Base-by-base conservation (phyloP, 345 rosid genomes). In the Brassica incana region DNA sequence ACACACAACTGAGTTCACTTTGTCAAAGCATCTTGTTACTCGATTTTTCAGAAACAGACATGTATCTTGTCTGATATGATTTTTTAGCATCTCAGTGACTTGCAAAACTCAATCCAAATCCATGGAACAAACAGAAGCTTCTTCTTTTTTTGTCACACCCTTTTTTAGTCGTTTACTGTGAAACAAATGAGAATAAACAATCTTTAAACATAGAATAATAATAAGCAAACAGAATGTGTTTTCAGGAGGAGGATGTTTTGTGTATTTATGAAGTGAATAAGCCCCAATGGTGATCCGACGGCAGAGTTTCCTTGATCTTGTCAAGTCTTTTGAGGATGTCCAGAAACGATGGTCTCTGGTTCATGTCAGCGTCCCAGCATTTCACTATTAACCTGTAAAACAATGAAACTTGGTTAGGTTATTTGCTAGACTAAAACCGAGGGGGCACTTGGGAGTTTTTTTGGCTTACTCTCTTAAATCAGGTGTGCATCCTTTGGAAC, bases 331-430 rank as follows among this genome's bases (percentile, higher is more conserved):
- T 92, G 76, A 95, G 94, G 50, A 95, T 92, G 30, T 95, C 99
- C 86, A 95, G 79, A 88, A 95, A 95, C 16, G 98, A 77, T 23
- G 96, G 99, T 81, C 98, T 91, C 78, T 61, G 86, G 82, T 85
- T 93, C 98, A 90, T 90, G 85, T 93, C 98, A 9, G 92, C 82
- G 0, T 88, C 88, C 98, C 99, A 95, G 83, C 97, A 95, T 59
- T 73, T 88, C 70, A 85, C 96, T 1, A 94, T 93, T 73, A 95
- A 84, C 7, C 98, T 93, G 12, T 60, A 81, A 69, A 48, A 12
- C 8, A 50, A 50, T 50, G 54, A 15, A 45, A 29, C 3, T 7
- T 50, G 14, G 67, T 80, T 75, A 69, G 79, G 15, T 62, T 50
- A 1, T 36, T 1, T 0, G 4, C 18, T 4, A 36, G 30, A 69